Percentiles rank a stretch among this genome's conserved stretches.
Evolutionary conservation across 768 basidiomycete species (phyloP).

Genomic region (Lactifluus rugatus): DNA sequence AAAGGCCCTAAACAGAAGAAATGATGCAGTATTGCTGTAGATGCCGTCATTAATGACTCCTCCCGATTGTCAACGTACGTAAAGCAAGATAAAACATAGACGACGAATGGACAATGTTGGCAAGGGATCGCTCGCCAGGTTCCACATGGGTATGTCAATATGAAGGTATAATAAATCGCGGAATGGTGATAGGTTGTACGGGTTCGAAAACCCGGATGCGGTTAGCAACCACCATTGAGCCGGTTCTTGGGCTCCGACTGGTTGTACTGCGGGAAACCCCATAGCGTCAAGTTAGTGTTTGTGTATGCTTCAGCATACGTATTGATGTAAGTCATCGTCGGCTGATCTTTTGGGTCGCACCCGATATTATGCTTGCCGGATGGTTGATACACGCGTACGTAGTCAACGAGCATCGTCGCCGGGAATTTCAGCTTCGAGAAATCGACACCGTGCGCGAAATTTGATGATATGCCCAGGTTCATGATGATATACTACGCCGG

Average conservation of each 20-base stretch:
- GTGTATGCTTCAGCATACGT: conserved; percentile 67
- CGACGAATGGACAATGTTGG: not conserved
- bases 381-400: conserved; percentile 85
- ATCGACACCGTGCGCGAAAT: conserved; percentile 64
- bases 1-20: not conserved
- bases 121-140: not conserved
- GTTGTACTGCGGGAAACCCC: conserved; percentile 31
- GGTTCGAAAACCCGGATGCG: not conserved
- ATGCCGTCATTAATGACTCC: not conserved
- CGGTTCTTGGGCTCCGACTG: conserved; percentile 16
- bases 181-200: not conserved
- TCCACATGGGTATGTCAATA: not conserved
- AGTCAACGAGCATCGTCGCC: conserved; percentile 66
- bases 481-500: conserved; percentile 61
- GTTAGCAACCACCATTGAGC: not conserved
- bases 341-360: conserved; percentile 71
- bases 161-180: not conserved
- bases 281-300: conserved; percentile 73
- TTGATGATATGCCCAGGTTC: conserved; percentile 77
- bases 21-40: not conserved
- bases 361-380: conserved; percentile 62
- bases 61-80: not conserved
- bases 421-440: conserved; percentile 65
- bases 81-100: not conserved
- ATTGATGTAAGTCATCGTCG: conserved; percentile 76